Conservation (phyloP, 2,329 filamentous ascomycete species). For the Helicocarpus griseus region DNA sequence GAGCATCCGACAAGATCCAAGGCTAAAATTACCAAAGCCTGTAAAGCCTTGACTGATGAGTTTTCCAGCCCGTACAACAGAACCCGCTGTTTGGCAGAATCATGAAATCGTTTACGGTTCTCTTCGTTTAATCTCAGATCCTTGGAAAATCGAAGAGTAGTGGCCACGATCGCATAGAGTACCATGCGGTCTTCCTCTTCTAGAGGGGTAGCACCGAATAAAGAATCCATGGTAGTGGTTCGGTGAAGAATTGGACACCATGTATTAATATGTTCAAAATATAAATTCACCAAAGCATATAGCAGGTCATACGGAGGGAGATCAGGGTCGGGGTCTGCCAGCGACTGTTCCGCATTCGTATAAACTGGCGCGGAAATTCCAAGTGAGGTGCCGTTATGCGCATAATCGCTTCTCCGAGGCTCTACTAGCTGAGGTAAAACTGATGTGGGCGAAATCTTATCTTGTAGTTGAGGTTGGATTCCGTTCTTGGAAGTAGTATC, state of each 20-base stretch:
- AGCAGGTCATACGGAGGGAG: conserved; percentile 66
- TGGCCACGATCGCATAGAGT: conserved; percentile 80
- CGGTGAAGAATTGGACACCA: conserved; percentile 89
- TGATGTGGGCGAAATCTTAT: conserved; percentile 15
- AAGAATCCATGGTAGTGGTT: conserved; percentile 66
- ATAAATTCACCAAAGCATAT: conserved; percentile 63
- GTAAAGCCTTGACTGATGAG: conserved; percentile 76
- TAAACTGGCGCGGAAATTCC: conserved; percentile 51
- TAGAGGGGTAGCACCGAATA: conserved; percentile 67
- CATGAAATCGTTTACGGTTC: conserved; percentile 64
- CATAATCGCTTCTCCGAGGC: conserved; percentile 25
- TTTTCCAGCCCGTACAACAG: conserved; percentile 81
- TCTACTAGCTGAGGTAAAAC: conserved; percentile 19
- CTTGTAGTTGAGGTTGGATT: conserved; percentile 16
- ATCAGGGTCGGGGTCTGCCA: conserved; percentile 49
- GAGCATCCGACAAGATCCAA: conserved; percentile 76
- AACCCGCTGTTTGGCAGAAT: conserved; percentile 74
- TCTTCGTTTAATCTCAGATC: conserved; percentile 66
- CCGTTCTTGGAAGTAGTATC: conserved; percentile 22
- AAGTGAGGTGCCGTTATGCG: conserved; percentile 41
- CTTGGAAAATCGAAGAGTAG: conserved; percentile 72
- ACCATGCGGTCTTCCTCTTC: conserved; percentile 76
- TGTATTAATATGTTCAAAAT: conserved; percentile 70
- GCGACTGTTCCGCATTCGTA: conserved; percentile 38
- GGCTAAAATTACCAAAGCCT: conserved; percentile 78